Evolutionary conservation across 2,329 filamentous ascomycete genomes (phyloP), one percentile per base, ranked within the genome.

Genomic region (Cordyceps militaris): DNA sequence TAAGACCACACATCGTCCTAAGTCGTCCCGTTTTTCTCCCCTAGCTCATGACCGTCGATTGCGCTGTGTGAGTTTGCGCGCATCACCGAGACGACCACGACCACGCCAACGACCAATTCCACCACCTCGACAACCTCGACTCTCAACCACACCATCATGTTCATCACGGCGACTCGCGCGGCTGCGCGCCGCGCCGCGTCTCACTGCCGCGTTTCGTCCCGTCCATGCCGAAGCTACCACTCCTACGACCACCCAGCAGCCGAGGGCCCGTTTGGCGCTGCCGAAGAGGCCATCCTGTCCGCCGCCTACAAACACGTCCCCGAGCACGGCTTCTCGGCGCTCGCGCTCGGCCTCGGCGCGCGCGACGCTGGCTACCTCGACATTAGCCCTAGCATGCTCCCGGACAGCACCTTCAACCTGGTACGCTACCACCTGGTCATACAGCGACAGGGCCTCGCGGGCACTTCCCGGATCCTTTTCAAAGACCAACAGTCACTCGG

Each of bases 341-440:
- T 82, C 21, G 79, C 92, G 0, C 79, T 99, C 10, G 81, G 83
- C 44, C 81, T 88, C 23, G 94, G 93, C 61, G 90, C 90, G 60
- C 85, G 85, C 66, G 91, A 96, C 66, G 85, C 86, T 19, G 91
- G 92, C 46, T 96, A 93, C 70, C 84, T 91, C 54, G 89, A 94
- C 68, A 91, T 93, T 59, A 92, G 89, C 59, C 84, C 89, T 10
- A 92, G 91, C 67, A 76, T 97, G 21, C 84, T 99, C 57, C 85
- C 90, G 1, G 80, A 86, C 43, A 90, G 89, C 8, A 82, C 86
- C 23, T 96, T 96, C 73, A 87, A 89, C 65, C 79, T 99, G 28
- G 85, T 97, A 63, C 81, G 82, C 38, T 95, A 87, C 70, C 87
- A 95, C 69, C 80, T 95, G 14, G 79, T 86, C 46, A 83, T 76